Base-by-base conservation (phyloP, 2,329 filamentous ascomycete species). In the Achaetomium macrosporum region DNA sequence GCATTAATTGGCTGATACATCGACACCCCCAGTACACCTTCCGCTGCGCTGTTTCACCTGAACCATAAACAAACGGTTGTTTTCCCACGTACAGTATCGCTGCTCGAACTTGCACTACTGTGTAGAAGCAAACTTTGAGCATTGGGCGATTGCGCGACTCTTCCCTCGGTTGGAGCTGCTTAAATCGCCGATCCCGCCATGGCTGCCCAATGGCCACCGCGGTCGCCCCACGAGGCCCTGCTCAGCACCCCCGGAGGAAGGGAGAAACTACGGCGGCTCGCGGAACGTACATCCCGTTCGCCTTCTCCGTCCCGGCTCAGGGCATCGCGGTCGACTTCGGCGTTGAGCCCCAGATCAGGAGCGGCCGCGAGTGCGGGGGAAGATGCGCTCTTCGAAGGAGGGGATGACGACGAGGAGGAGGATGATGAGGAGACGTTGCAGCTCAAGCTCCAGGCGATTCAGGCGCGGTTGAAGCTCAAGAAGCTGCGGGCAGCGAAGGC, bases 381-480 rank as follows among this genome's bases (percentile, higher is more conserved):
- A 39, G 68, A 66, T 33, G 51, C 47, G n/a, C 42, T 59, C 4
- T 54, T 55, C 40, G 71, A 71, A 57, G 67, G 68, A 45, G 64
- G 62, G 11, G 66, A 64, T 13, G 64, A 65, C 25, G 77, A 83
- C 10, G 82, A 85, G 0, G 85, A 88, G 5, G 87, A 88, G 4
- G 87, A 95, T 7, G 91, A 95, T 61, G 92, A 96, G 68, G 91
- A 97, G 73, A 95, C 84, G 1, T 72, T 97, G 33, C 83, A 95
- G 65, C 73, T 99, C 57, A 85, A 95, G 66, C 74, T 97, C 5
- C 84, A 91, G 59, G 90, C 88, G 51, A 95, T 99, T 54, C 85
- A 97, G 68, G 90, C 91, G 7, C 85, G 87, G 55, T 72, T 97
- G 48, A 93, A 86, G 69, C 70, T 97, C 59, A 97, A 96, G 69